Base-by-base conservation (phyloP, 2,329 filamentous ascomycete genomes). In the Cladobotryum protrusum region DNA sequence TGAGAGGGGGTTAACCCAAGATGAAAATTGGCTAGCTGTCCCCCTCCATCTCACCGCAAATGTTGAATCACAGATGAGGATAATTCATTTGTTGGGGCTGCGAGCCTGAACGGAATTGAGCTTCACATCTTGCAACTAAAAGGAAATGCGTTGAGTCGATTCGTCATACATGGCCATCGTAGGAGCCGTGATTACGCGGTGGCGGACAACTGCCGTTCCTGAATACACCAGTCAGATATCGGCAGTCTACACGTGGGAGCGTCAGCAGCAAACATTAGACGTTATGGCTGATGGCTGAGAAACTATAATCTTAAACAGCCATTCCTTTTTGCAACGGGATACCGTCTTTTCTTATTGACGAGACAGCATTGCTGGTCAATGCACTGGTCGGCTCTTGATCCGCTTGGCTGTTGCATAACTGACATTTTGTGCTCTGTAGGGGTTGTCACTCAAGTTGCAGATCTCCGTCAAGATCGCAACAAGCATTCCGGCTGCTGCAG, bases 21-120 rank as follows among this genome's bases (percentile, higher is more conserved):
- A 29, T 8, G 6, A 29, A 29, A 29, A 29, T 29, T 29, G 11
- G 24, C 24, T 29, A 29, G 11, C 6, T 29, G 24, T 29, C 24
- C 24, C n/a, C n/a, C n/a, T n/a, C n/a, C 24, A 43, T n/a, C 32
- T 19, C 48, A 47, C 48, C 37, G 44, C 44, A 47, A 47, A 37
- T 50, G 12, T 43, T 37, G 39, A 34, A 39, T 17, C 20, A 33
- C 15, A 42, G 4, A 42, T 42, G n/a, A 42, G 15, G 14, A 15
- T 12, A 29, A 2, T 29, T 29, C 24, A 29, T 29, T 9, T 29
- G 24, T 29, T 29, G 24, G 24, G 24, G 24, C 24, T 8, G 6
- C 24, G 11, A 9, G 6, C 24, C 24, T 6, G 11, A 8, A 29
- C 24, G 24, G 11, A 24, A 8, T 40, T 15, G 32, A 41, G 48